Percentiles rank a stretch among this genome's conserved stretches.
These are phyloP conservation scores for Candida insectalens DNA, from an alignment of 805 yeast genomes.

Conservation along the genomic window DNA sequence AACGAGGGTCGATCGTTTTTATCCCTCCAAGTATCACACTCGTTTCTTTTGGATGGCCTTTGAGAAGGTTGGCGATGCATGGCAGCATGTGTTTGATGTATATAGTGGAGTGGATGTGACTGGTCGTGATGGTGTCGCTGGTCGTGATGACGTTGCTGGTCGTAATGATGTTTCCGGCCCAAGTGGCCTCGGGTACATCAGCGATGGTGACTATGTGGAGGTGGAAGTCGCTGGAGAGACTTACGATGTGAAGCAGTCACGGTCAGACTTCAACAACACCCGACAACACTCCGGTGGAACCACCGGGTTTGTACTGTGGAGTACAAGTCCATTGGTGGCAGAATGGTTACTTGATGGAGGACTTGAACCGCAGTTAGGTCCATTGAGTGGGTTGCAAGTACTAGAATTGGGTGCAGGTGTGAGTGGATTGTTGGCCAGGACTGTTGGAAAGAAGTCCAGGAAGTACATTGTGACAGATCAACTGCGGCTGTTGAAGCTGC, in stretches of 20 bases:
- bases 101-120: too few species aligned
- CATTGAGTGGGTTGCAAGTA: slow-evolving; percentile 21
- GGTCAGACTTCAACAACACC: slow-evolving; percentile 23
- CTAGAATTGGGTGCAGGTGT: slow-evolving; percentile 60
- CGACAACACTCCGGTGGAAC: slow-evolving; percentile 28
- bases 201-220: neutral
- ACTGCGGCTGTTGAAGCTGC: slow-evolving; percentile 38
- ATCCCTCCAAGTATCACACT: too few species aligned
- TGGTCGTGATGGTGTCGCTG: too few species aligned
- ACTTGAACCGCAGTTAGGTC: too few species aligned
- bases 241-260: slow-evolving; percentile 21
- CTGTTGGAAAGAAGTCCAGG: slow-evolving; percentile 24
- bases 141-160: too few species aligned
- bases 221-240: neutral
- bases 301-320: slow-evolving; percentile 63
- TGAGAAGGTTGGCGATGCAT: too few species aligned
- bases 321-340: slow-evolving; percentile 34
- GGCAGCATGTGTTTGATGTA: too few species aligned
- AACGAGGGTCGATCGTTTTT: too few species aligned
- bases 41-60: too few species aligned
- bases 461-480: slow-evolving; percentile 53
- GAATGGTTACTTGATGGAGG: slow-evolving; percentile 39
- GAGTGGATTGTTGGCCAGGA: slow-evolving; percentile 38
- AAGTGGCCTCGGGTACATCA: slow-evolving; percentile 1
- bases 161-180: too few species aligned